Evolutionary conservation across 2,329 filamentous ascomycete species (phyloP).

Genomic region (Chaetomium sp.): DNA sequence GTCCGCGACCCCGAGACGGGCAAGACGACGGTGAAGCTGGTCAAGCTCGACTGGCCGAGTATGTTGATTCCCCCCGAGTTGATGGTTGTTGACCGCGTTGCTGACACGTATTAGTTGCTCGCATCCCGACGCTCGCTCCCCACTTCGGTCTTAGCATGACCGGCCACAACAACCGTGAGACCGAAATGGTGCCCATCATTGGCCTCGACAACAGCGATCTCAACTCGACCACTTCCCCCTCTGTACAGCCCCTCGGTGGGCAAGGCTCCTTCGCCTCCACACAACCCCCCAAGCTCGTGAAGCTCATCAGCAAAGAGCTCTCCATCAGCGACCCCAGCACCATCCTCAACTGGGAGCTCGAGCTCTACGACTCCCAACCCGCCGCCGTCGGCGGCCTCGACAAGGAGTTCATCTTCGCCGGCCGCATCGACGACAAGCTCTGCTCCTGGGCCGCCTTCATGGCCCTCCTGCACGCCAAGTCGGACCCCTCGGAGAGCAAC

Average conservation of each 20-base stretch:
- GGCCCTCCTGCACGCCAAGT: slow-evolving; percentile 71
- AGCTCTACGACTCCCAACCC: slow-evolving; percentile 89
- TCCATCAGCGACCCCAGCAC: slow-evolving; percentile 69
- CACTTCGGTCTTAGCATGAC: slow-evolving; percentile 83
- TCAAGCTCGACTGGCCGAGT: slow-evolving; percentile 90
- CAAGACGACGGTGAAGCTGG: slow-evolving; percentile 78
- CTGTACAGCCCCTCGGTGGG: slow-evolving; percentile 56
- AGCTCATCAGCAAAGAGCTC: slow-evolving; percentile 78
- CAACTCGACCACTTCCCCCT: slow-evolving; percentile 38
- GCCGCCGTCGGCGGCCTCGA: slow-evolving; percentile 82
- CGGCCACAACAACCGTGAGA: slow-evolving; percentile 77
- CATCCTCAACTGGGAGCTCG: slow-evolving; percentile 95
- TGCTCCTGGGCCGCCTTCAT: slow-evolving; percentile 92
- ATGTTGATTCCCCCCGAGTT: slow-evolving; percentile 34
- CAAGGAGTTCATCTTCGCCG: slow-evolving; percentile 91
- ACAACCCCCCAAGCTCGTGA: slow-evolving; percentile 83
- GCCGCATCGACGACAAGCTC: slow-evolving; percentile 95
- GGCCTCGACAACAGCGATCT: slow-evolving; percentile 76
- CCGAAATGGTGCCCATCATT: slow-evolving; percentile 90
- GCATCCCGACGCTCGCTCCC: slow-evolving; percentile 86
- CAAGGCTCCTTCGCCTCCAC: slow-evolving; percentile 74
- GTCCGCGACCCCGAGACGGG: slow-evolving; percentile 71
- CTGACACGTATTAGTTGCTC: slow-evolving; percentile 59
- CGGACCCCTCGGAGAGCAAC: slow-evolving; percentile 60
- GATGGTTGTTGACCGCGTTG: neutral